Base-by-base conservation (phyloP, 1,284 basidiomycete genomes). In the Fomitopsis pinicola region DNA sequence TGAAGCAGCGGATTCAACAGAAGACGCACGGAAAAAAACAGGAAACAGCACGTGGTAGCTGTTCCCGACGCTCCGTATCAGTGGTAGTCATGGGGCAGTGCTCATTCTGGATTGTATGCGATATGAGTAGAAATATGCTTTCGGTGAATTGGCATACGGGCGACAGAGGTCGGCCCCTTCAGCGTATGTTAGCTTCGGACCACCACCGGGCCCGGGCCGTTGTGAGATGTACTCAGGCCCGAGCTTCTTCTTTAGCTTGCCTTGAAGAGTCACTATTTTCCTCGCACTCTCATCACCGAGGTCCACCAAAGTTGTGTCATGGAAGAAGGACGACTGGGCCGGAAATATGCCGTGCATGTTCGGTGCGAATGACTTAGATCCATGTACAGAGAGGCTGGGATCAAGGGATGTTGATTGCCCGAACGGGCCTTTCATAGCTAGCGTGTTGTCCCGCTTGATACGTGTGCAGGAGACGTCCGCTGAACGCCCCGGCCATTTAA, bases 181-280 rank as follows among this genome's bases (percentile, higher is more conserved):
- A 3, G 94, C 89, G 71, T 99, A 99, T 8, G 93, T 96, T 59
- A 99, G 78, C 74, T 96, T 97, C 7, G 84, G 82, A 0, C 89
- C 89, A 36, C 94, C 94, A 7, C 89, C 89, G 0, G 93, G 94
- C 2, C 96, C 96, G 1, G 92, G 89, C n/a, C 96, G 81, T 64
- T 91, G 88, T 2, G 92, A 93, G 60, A 98, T 85, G 71, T 86
- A 98, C 76, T 98, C 97, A 2, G 97, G 97, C 0, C 97, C 97
- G 4, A 99, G 86, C 67, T 91, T 92, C 76, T 89, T 89, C 69
- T 92, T 83, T 33, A 99, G 80, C 71, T 95, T 92, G 19, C 84
- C 86, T 71, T 97, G 94, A 14, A 98, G 77, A 0, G 82, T 76
- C 2, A 89, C 89, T 42, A 95, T 83, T 69, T 85, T 86, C 64